These are phyloP conservation scores for Leptographium radiaticola DNA, from an alignment of 2,329 filamentous ascomycete species.

Conservation along the genomic window DNA sequence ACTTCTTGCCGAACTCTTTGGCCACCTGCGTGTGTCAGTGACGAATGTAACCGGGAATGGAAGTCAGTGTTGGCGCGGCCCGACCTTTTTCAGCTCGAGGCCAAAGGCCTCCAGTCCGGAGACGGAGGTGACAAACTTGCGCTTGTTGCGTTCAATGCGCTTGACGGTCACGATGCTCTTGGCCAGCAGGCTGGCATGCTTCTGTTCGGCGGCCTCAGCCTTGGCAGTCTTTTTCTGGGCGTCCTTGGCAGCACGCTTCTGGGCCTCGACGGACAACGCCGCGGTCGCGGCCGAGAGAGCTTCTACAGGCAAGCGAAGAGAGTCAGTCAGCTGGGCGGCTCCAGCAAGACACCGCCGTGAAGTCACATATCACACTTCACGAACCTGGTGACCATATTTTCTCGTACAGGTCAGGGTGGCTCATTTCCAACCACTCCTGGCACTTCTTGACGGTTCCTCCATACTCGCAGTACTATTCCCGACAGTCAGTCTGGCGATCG, in stretches of 20 bases:
- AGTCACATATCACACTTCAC: slow-evolving; percentile 9
- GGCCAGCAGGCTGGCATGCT: slow-evolving; percentile 70
- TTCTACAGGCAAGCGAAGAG: slow-evolving; percentile 33
- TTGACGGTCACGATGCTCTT: slow-evolving; percentile 80
- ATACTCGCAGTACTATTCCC: slow-evolving; percentile 84
- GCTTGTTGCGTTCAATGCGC: slow-evolving; percentile 94
- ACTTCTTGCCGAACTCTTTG: slow-evolving; percentile 97
- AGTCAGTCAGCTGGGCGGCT: neutral
- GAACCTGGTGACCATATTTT: slow-evolving; percentile 77
- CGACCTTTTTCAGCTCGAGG: slow-evolving; percentile 77
- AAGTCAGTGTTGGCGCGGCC: neutral
- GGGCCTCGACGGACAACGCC: slow-evolving; percentile 76
- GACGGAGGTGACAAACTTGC: slow-evolving; percentile 93
- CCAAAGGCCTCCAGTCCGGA: slow-evolving; percentile 81
- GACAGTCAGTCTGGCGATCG: neutral
- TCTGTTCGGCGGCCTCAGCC: slow-evolving; percentile 74
- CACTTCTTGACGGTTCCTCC: slow-evolving; percentile 94
- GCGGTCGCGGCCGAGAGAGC: slow-evolving; percentile 74
- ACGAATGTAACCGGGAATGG: neutral
- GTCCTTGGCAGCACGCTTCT: slow-evolving; percentile 91
- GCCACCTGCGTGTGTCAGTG: slow-evolving; percentile 37
- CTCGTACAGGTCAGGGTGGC: slow-evolving; percentile 60
- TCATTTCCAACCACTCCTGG: slow-evolving; percentile 81
- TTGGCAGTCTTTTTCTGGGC: slow-evolving; percentile 94
- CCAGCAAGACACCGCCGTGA: neutral